phyloP scores from a whole-genome alignment of 257 asterid genomes.

The Schizonepeta tenuifolia region DNA sequence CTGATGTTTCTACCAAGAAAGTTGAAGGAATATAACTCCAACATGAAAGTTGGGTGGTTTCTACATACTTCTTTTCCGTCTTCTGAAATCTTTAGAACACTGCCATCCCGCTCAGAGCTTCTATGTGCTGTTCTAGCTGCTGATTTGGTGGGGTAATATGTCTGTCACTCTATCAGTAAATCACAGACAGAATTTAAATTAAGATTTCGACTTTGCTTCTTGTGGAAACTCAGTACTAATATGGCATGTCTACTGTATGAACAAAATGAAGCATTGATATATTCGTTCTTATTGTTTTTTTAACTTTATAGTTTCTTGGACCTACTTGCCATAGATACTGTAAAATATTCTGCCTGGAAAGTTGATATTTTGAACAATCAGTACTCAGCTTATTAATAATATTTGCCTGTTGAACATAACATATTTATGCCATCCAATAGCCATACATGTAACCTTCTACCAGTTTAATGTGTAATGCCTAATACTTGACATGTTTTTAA shows the following conservation, averaged over 20 bases:
- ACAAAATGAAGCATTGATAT: not conserved
- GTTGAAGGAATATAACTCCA: conserved; percentile 66
- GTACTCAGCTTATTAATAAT: not conserved
- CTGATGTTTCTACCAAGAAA: conserved; percentile 90
- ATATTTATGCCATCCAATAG: conserved; percentile 17
- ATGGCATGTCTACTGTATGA: not conserved
- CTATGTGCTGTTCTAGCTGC: conserved; percentile 86
- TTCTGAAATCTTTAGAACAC: conserved; percentile 87
- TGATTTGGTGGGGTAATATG: conserved; percentile 85
- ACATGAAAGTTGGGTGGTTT: conserved; percentile 97
- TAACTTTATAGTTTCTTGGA: not conserved
- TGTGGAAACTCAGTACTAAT: conserved; percentile 17
- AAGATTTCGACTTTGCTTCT: not conserved
- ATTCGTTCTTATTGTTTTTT: not conserved
- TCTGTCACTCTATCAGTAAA: not conserved
- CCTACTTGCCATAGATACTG: not conserved
- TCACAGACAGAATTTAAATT: not conserved
- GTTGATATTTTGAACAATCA: conserved; percentile 3
- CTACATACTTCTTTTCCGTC: conserved; percentile 98
- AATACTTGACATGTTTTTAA: not conserved
- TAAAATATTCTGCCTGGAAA: not conserved
- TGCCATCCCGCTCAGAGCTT: conserved; percentile 89
- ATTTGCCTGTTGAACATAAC: not conserved
- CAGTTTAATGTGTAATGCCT: conserved; percentile 5
- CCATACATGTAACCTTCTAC: not conserved